These are phyloP conservation scores for Moesziomyces sp. DNA, from an alignment of 1,284 basidiomycete genomes.

Conservation along the genomic window DNA sequence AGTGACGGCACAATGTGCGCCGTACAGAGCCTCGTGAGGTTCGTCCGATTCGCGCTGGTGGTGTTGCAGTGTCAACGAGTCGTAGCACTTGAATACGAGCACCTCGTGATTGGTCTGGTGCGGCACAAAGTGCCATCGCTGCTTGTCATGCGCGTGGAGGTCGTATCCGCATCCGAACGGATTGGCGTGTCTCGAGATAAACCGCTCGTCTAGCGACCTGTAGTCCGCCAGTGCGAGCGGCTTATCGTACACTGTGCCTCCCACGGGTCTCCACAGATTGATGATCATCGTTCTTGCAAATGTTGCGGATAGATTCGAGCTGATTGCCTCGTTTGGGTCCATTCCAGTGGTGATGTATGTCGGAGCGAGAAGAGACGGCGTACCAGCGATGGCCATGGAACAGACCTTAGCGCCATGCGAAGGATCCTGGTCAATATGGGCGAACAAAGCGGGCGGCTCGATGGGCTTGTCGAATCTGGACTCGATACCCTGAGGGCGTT, in stretches of 20 bases:
- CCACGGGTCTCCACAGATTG: conserved; percentile 33
- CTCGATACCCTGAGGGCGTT: conserved; percentile 25
- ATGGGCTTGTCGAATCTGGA: conserved; percentile 26
- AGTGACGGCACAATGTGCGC: conserved; percentile 33
- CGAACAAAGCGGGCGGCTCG: conserved; percentile 29
- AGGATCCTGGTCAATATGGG: conserved; percentile 33
- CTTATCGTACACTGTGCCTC: conserved; percentile 29
- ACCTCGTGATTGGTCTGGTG: conserved; percentile 35
- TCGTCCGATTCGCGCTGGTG: conserved; percentile 1
- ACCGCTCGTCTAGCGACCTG: conserved; percentile 6
- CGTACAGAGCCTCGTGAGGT: conserved; percentile 21
- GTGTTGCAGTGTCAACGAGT: conserved; percentile 25
- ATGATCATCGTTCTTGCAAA: conserved; percentile 30
- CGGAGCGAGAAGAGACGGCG: conserved; percentile 9
- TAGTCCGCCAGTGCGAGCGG: conserved; percentile 33
- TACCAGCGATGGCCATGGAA: conserved; percentile 34
- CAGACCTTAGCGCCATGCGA: conserved; percentile 19
- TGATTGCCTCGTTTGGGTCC: conserved; percentile 9
- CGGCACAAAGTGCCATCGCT: conserved; percentile 32
- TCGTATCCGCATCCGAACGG: conserved; percentile 35
- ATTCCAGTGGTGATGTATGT: background rate
- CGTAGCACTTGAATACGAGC: conserved; percentile 37
- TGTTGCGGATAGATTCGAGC: conserved; percentile 2
- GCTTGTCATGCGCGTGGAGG: conserved; percentile 15
- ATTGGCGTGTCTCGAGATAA: conserved; percentile 20